phyloP scores from a whole-genome alignment of 176 grass and related monocot genomes.

The Carex littledalei region DNA sequence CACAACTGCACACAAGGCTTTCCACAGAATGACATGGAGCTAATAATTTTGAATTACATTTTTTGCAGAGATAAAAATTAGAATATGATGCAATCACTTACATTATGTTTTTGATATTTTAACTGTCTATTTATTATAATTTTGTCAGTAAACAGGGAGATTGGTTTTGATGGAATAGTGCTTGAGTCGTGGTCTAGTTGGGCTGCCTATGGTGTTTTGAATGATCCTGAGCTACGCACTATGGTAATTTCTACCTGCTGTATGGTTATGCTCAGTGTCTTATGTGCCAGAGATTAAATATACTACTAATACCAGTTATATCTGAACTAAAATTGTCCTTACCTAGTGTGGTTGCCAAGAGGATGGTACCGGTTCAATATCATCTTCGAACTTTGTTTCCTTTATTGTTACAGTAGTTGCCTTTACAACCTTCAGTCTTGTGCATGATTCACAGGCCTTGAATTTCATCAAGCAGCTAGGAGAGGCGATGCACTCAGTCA shows the following conservation, averaged over 20 bases:
- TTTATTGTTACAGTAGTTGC: slow-evolving; percentile 16
- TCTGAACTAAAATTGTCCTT: slow-evolving; percentile 2
- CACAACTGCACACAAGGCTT: neutral
- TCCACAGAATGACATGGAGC: neutral
- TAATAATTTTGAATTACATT: slow-evolving; percentile 6
- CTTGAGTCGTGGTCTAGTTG: slow-evolving; percentile 97
- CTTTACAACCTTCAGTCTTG: neutral
- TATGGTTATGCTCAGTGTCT: slow-evolving; percentile 1
- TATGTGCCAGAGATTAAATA: slow-evolving; percentile 11
- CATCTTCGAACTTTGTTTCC: neutral
- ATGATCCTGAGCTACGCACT: slow-evolving; percentile 56
- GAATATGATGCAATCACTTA: neutral
- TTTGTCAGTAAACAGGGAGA: slow-evolving; percentile 66
- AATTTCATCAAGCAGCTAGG: slow-evolving; percentile 77
- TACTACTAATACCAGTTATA: slow-evolving; percentile 19
- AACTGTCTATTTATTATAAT: slow-evolving; percentile 35
- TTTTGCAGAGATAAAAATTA: slow-evolving; percentile 16
- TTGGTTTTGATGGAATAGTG: slow-evolving; percentile 88
- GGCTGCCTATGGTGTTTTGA: slow-evolving; percentile 74
- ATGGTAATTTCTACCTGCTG: slow-evolving; percentile 38
- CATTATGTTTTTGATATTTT: slow-evolving; percentile 2
- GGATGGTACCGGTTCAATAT: neutral
- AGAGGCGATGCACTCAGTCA: slow-evolving; percentile 64
- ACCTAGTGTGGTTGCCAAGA: neutral
- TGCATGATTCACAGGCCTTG: slow-evolving; percentile 42